Percentiles rank a stretch among this genome's conserved stretches.
Evolutionary conservation across 805 yeast genomes (phyloP).

Genomic region (Hanseniaspora thailandica): DNA sequence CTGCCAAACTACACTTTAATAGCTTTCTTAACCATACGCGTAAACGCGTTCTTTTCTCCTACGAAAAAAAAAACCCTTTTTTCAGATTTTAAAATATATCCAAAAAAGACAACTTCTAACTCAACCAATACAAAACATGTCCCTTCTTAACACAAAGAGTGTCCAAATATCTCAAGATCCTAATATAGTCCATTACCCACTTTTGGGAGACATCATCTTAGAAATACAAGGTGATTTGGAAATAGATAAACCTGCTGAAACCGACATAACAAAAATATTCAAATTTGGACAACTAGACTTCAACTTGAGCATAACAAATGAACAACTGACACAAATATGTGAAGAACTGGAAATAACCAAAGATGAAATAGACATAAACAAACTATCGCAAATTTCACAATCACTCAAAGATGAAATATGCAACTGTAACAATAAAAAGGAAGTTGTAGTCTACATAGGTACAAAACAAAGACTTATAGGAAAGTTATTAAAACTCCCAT

Average conservation of each 20-base stretch:
- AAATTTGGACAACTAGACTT: slow-evolving; percentile 28
- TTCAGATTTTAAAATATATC: too few species aligned
- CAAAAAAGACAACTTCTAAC: too few species aligned
- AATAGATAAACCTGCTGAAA: slow-evolving; percentile 32
- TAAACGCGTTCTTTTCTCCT: background rate
- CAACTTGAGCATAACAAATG: slow-evolving; percentile 36
- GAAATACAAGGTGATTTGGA: slow-evolving; percentile 69
- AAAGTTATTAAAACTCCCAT: slow-evolving; percentile 41
- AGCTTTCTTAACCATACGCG: too few species aligned
- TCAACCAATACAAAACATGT: background rate
- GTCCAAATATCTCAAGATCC: slow-evolving; percentile 19
- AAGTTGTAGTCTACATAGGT: slow-evolving; percentile 52
- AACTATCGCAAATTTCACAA: slow-evolving; percentile 23
- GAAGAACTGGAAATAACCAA: slow-evolving; percentile 18
- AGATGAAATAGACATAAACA: slow-evolving; percentile 19
- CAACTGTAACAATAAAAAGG: slow-evolving; percentile 19
- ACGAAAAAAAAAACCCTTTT: too few species aligned
- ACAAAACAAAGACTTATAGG: slow-evolving; percentile 63
- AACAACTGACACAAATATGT: slow-evolving; percentile 14
- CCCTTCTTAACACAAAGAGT: slow-evolving; percentile 22
- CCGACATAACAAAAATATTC: slow-evolving; percentile 28
- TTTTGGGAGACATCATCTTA: slow-evolving; percentile 46
- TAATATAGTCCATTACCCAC: slow-evolving; percentile 25
- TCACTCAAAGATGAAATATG: slow-evolving; percentile 17
- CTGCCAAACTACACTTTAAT: too few species aligned